Percentiles rank a stretch among this genome's conserved stretches.
phyloP scores from a whole-genome alignment of 2,329 filamentous ascomycete species.

The Trichoderma breve region DNA sequence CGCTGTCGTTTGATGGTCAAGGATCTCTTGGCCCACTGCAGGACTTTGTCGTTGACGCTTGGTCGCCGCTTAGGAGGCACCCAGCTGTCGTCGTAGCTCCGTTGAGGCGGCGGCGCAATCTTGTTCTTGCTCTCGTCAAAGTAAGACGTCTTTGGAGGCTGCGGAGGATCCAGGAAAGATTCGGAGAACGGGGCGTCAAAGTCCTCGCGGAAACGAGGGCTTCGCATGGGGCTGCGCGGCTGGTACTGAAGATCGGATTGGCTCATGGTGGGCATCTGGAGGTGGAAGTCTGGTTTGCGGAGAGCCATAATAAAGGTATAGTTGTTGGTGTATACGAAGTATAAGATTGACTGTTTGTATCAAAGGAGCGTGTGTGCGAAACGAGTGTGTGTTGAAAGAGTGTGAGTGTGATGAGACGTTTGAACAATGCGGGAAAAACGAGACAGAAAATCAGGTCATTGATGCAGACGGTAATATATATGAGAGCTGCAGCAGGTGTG shows the following conservation, averaged over 20 bases:
- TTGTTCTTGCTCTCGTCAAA: constrained; percentile 30
- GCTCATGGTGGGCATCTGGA: constrained; percentile 29
- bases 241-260: constrained; percentile 18
- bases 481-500: not conserved
- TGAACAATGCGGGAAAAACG: not conserved
- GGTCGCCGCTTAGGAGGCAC: constrained; percentile 29
- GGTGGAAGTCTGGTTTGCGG: constrained; percentile 29
- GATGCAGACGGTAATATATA: constrained; percentile 3
- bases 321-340: not conserved
- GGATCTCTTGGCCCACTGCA: constrained; percentile 37
- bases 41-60: constrained; percentile 34
- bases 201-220: constrained; percentile 39
- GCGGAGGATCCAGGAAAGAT: constrained; percentile 34
- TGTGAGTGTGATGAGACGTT: not conserved
- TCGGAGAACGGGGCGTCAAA: constrained; percentile 41
- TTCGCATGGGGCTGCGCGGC: constrained; percentile 25
- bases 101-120: constrained; percentile 22
- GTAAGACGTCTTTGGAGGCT: constrained; percentile 32
- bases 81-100: constrained; percentile 28
- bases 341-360: not conserved
- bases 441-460: not conserved
- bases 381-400: constrained; percentile 1
- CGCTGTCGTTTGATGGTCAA: constrained; percentile 29
- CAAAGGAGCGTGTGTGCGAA: not conserved
- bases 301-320: constrained; percentile 25